phyloP scores from a whole-genome alignment of 805 yeast genomes.

The Brettanomyces sp. region DNA sequence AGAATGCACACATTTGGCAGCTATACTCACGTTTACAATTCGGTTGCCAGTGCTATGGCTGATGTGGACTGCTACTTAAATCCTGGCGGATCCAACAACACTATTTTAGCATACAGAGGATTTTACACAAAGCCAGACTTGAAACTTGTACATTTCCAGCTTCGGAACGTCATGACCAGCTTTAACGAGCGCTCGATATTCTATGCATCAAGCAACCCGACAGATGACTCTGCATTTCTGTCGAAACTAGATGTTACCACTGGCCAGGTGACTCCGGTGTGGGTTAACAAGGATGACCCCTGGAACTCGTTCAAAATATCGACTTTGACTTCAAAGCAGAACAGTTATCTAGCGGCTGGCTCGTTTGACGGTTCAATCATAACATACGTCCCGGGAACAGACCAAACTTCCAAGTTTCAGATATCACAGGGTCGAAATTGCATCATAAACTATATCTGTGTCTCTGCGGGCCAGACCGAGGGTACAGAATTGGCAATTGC shows the following conservation, averaged over 20 bases:
- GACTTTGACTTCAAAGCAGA: conserved; percentile 33
- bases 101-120: conserved; percentile 29
- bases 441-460: conserved; percentile 40
- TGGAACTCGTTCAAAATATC: conserved; percentile 30
- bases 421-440: conserved; percentile 38
- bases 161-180: conserved; percentile 40
- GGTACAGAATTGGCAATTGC: conserved; percentile 31
- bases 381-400: conserved; percentile 26
- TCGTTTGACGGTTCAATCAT: conserved; percentile 45
- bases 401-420: conserved; percentile 25
- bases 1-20: conserved; percentile 16
- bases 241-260: conserved; percentile 3
- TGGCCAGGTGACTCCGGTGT: conserved; percentile 16
- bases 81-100: conserved; percentile 9
- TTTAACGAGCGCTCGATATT: conserved; percentile 21
- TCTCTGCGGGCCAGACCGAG: conserved; percentile 17
- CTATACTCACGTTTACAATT: conserved; percentile 16
- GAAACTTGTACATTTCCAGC: conserved; percentile 47
- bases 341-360: conserved; percentile 37
- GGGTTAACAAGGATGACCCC: background rate
- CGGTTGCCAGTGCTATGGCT: conserved; percentile 12
- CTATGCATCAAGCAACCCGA: conserved; percentile 11
- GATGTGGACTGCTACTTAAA: conserved; percentile 17
- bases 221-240: background rate
- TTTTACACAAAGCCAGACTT: conserved; percentile 37